These are phyloP conservation scores for Albugo laibachii DNA, from an alignment of 352 stramenopile species.

Conservation along the genomic window DNA sequence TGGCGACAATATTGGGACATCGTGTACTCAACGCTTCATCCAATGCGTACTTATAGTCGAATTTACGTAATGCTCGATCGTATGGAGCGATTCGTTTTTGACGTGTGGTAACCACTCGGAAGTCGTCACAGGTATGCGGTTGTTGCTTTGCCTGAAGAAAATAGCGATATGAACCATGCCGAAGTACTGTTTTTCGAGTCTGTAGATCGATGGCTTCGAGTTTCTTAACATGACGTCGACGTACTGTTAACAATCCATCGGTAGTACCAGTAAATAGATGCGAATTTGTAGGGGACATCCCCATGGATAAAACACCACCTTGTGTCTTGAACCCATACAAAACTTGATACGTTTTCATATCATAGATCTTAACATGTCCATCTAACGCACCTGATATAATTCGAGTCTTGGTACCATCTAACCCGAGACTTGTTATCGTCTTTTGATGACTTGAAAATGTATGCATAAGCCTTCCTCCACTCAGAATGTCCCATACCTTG, in stretches of 20 bases:
- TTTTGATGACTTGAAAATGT: conserved; percentile 87
- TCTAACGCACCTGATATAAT: conserved; percentile 82
- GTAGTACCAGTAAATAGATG: conserved; percentile 61
- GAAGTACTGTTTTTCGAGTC: conserved; percentile 48
- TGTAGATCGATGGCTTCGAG: conserved; percentile 38
- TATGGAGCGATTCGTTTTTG: conserved; percentile 85
- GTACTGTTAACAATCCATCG: conserved; percentile 67
- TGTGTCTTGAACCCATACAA: conserved; percentile 78
- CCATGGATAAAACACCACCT: conserved; percentile 58
- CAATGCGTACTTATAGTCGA: conserved; percentile 90
- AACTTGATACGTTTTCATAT: conserved; percentile 82
- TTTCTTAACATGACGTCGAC: conserved; percentile 51
- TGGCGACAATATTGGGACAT: conserved; percentile 81
- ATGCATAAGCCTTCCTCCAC: conserved; percentile 65
- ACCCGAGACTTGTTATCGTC: conserved; percentile 80
- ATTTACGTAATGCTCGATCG: conserved; percentile 85
- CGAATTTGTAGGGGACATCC: conserved; percentile 68
- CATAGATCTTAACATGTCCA: conserved; percentile 87
- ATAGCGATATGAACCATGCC: conserved; percentile 77
- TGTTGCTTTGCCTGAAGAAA: conserved; percentile 77
- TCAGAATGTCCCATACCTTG: conserved; percentile 87
- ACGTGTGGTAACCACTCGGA: conserved; percentile 55
- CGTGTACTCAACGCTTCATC: conserved; percentile 86
- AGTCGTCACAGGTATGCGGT: conserved; percentile 50
- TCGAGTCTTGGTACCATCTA: conserved; percentile 74